Percentiles rank a stretch among this genome's conserved stretches.
Evolutionary conservation across 1,139 yeast genomes (phyloP).

Genomic region (Suzukiozyma palmioleophila): DNA sequence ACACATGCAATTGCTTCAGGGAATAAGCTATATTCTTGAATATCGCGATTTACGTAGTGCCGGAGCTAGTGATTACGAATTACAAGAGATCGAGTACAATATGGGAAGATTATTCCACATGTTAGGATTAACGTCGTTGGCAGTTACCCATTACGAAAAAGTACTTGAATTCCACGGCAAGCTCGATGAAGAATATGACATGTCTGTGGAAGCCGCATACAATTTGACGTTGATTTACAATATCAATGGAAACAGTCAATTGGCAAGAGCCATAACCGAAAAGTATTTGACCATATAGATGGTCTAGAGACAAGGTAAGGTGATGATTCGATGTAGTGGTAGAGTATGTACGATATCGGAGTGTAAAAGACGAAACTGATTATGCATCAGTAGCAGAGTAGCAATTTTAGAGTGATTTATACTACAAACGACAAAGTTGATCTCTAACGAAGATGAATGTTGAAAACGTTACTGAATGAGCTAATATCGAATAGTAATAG

Average conservation of each 20-base stretch:
- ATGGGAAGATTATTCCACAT: slow-evolving; percentile 82
- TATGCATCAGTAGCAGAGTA: too few species aligned
- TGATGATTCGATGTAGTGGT: too few species aligned
- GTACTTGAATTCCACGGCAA: slow-evolving; percentile 44
- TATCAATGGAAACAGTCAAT: slow-evolving; percentile 62
- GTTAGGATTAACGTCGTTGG: slow-evolving; percentile 69
- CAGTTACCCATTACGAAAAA: slow-evolving; percentile 64
- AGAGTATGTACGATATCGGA: too few species aligned
- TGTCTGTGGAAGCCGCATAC: slow-evolving; percentile 79
- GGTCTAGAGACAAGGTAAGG: too few species aligned
- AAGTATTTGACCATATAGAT: slow-evolving; percentile 44
- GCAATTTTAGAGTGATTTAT: too few species aligned
- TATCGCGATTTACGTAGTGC: slow-evolving; percentile 50
- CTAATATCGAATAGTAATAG: too few species aligned
- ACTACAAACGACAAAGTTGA: too few species aligned
- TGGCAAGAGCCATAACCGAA: slow-evolving; percentile 63
- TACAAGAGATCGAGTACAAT: slow-evolving; percentile 79
- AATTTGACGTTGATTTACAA: slow-evolving; percentile 74
- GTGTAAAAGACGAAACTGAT: too few species aligned
- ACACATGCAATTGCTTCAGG: slow-evolving; percentile 84
- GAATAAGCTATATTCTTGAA: slow-evolving; percentile 70
- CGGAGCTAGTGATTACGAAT: slow-evolving; percentile 45
- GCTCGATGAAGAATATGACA: slow-evolving; percentile 41
- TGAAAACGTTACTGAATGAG: too few species aligned
- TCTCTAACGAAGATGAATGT: too few species aligned